Base-by-base conservation (phyloP, 1,139 yeast genomes). In the Pichia terricola region DNA sequence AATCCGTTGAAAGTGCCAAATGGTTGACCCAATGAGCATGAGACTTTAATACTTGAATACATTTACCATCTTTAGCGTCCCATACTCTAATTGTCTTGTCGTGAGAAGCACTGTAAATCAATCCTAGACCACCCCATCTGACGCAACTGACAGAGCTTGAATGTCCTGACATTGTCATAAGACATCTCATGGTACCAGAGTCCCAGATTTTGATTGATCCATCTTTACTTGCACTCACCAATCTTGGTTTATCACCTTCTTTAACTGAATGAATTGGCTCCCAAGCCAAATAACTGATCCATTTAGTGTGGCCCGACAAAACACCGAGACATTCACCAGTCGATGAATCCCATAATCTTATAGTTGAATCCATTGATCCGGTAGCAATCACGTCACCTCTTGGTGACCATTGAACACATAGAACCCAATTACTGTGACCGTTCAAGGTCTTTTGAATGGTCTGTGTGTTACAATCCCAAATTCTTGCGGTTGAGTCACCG, bases 1-100 rank as follows among this genome's bases (percentile, higher is more conserved):
- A 82, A 59, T 91, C 99, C 0, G 97, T 89, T 2, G 95, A 85
- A 40, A 91, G 68, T 0, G 96, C 84, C 51, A 91, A 70, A 64
- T 91, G 97, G 61, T 91, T 91, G 41, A 91, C 94, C 97, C 99
- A 91, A 64, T 94, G 98, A 3, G 95, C 97, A 62, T 91, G 99
- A 40, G 94, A 77, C 61, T 80, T 81, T 51, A 91, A 68, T 1
- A 86, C 80, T 58, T 84, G 88, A 38, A 86, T 72, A 54, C 95
- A 77, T 55, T 77, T 79, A 26, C 96, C 96, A 38, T 74, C 73
- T 26, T 82, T 81, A 43, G 81, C 70, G 58, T 86, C 94, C 99
- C 99, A 91, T 1, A 86, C 86, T 62, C 82, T 82, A 53, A 91
- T 83, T 3, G 96, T 85, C 61, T 88, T 91, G 63, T 91, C 99